A percentile compares a stretch with the other conserved stretches of the same genome.
These are phyloP conservation scores for Fusarium lateritium DNA, from an alignment of 2,329 filamentous ascomycete genomes.

Conservation along the genomic window DNA sequence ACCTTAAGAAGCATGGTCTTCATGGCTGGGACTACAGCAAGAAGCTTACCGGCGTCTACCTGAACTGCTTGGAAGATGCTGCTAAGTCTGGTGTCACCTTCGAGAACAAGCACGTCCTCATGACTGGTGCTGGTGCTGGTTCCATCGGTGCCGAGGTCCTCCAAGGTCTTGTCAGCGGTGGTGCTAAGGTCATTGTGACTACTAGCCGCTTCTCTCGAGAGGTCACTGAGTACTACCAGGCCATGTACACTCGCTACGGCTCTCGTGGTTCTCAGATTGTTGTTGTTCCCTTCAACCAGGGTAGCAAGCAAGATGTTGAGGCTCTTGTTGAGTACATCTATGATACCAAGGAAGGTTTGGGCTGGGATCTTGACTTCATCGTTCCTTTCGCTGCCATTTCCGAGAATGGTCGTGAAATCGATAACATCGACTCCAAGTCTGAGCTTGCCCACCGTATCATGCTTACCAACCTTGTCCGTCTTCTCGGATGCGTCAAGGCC, in stretches of 20 bases:
- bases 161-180: constrained; percentile 95
- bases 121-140: constrained; percentile 98
- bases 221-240: constrained; percentile 99
- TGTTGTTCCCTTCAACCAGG: constrained; percentile 98
- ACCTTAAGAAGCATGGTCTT: constrained; percentile 93
- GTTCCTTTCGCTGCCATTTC: constrained; percentile 98
- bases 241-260: constrained; percentile 96
- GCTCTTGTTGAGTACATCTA: constrained; percentile 97
- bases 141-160: constrained; percentile 98
- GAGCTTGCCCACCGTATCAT: constrained; percentile 99
- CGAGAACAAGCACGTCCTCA: constrained; percentile 94
- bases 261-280: constrained; percentile 96
- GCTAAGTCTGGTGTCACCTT: constrained; percentile 91
- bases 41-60: constrained; percentile 93
- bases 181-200: constrained; percentile 96
- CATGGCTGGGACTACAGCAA: constrained; percentile 99
- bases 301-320: constrained; percentile 97
- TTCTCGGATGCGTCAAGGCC: constrained; percentile 90
- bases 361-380: constrained; percentile 97
- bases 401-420: constrained; percentile 97
- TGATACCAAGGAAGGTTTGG: constrained; percentile 93
- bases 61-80: constrained; percentile 91
- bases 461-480: constrained; percentile 95
- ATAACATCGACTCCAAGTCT: constrained; percentile 95
- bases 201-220: constrained; percentile 97